These are phyloP conservation scores for Rubus idaeus DNA, from an alignment of 306 rosid species.

Conservation along the genomic window DNA sequence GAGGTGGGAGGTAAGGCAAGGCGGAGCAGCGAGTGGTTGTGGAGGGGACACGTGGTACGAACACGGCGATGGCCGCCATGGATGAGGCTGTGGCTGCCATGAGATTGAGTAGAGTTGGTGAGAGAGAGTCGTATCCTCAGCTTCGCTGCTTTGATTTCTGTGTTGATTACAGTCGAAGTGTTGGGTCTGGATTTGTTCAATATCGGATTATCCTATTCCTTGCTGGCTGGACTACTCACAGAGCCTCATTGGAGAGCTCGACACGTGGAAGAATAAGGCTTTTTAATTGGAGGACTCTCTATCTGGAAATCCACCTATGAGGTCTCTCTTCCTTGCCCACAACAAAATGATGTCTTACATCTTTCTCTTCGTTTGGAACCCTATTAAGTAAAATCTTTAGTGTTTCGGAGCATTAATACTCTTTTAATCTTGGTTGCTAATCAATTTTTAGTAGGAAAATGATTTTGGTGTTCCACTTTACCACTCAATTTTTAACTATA, in stretches of 20 bases:
- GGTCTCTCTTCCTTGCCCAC: slow-evolving; percentile 6
- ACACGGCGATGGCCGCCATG: slow-evolving; percentile 58
- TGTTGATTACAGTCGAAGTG: slow-evolving; percentile 19
- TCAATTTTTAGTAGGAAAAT: no score
- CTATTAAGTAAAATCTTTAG: not conserved
- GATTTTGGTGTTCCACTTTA: no score
- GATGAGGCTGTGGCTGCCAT: slow-evolving; percentile 65
- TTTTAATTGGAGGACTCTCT: slow-evolving; percentile 60
- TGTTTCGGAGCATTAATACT: no score
- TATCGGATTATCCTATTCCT: slow-evolving; percentile 40
- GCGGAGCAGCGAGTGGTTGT: slow-evolving; percentile 58
- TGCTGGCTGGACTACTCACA: not conserved
- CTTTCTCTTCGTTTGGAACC: not conserved
- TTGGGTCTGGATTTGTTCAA: slow-evolving; percentile 32
- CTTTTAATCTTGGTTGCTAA: no score
- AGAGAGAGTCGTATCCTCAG: slow-evolving; percentile 19
- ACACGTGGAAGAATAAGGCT: slow-evolving; percentile 53
- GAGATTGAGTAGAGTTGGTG: not conserved
- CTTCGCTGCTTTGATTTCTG: not conserved
- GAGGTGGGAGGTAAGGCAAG: slow-evolving; percentile 73
- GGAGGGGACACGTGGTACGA: slow-evolving; percentile 39
- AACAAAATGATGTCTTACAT: not conserved
- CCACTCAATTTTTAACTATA: no score
- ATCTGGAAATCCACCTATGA: slow-evolving; percentile 59
- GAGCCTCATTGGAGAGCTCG: slow-evolving; percentile 19